Evolutionary conservation across 805 yeast species (phyloP).

Genomic region (Brettanomyces custersianus): DNA sequence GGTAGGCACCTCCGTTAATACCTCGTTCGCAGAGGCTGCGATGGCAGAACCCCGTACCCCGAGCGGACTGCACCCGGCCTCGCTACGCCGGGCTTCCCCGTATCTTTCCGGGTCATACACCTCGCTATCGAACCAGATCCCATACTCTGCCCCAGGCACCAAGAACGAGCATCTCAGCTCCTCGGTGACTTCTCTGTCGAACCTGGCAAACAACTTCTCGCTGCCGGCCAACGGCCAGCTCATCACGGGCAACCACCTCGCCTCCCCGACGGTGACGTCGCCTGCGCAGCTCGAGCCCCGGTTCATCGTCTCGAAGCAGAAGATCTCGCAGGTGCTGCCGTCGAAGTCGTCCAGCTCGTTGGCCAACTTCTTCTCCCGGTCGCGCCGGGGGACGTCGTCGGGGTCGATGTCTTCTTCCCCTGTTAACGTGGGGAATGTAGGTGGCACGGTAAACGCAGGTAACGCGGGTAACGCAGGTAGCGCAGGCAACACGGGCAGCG

Average conservation of each 20-base stretch:
- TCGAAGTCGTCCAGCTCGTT: conserved; percentile 36
- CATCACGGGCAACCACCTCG: conserved; percentile 54
- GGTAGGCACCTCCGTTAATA: neutral
- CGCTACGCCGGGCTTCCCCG: neutral
- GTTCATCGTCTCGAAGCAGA: conserved; percentile 74
- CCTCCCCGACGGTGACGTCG: conserved; percentile 56
- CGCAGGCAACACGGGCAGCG: conserved; percentile 4
- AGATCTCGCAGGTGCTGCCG: conserved; percentile 28
- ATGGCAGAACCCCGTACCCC: neutral
- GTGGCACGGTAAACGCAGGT: conserved; percentile 6
- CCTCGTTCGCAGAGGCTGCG: neutral
- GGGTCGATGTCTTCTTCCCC: conserved; percentile 3
- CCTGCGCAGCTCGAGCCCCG: conserved; percentile 69
- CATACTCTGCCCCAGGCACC: conserved; percentile 68
- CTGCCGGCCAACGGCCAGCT: conserved; percentile 51
- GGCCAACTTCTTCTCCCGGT: conserved; percentile 41
- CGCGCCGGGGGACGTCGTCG: conserved; percentile 29
- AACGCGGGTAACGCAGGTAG: neutral
- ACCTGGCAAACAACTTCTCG: conserved; percentile 14
- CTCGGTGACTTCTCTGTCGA: conserved; percentile 6
- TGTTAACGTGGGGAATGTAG: too few relatives aligned
- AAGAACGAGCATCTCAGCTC: conserved; percentile 19
- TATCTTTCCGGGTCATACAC: conserved; percentile 20
- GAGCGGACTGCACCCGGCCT: too few relatives aligned
- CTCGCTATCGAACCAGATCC: conserved; percentile 52